Evolutionary conservation across 306 rosid species (phyloP).

Genomic region (Corylus heterophylla): DNA sequence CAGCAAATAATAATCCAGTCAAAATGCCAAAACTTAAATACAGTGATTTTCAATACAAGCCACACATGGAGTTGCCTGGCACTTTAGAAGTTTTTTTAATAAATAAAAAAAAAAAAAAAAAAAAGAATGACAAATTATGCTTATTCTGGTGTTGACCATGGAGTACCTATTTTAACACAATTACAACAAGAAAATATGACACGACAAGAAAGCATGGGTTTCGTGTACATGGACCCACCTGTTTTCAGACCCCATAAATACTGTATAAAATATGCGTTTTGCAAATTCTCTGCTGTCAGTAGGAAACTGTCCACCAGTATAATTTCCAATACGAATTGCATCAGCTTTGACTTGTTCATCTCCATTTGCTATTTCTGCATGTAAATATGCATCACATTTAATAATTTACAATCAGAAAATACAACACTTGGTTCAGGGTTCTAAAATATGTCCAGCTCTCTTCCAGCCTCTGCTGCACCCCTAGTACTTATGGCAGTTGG

Average conservation of each 20-base stretch:
- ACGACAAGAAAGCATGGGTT: constrained; percentile 3
- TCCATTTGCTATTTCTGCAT: constrained; percentile 79
- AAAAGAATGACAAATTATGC: not conserved
- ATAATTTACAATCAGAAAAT: constrained; percentile 12
- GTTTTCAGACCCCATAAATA: constrained; percentile 96
- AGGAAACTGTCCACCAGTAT: constrained; percentile 81
- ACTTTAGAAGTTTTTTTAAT: not conserved
- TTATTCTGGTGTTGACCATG: not conserved
- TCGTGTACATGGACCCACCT: constrained; percentile 44
- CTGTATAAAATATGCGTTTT: constrained; percentile 78
- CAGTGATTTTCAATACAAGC: constrained; percentile 13
- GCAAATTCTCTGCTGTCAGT: constrained; percentile 91
- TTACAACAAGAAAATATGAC: constrained; percentile 3
- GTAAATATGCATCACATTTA: constrained; percentile 30
- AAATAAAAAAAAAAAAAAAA: not conserved
- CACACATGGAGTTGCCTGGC: constrained; percentile 5
- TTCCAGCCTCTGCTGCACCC: constrained; percentile 16
- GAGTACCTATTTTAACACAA: not conserved
- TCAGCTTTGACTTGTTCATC: constrained; percentile 93
- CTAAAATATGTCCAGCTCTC: constrained; percentile 13
- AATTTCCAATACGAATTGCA: constrained; percentile 85
- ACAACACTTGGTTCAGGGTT: constrained; percentile 1
- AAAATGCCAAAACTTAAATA: not conserved
- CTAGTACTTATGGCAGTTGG: not conserved
- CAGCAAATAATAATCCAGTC: not conserved